Evolutionary conservation across 2,329 filamentous ascomycete species (phyloP).

Genomic region (Furcasterigmium furcatum): DNA sequence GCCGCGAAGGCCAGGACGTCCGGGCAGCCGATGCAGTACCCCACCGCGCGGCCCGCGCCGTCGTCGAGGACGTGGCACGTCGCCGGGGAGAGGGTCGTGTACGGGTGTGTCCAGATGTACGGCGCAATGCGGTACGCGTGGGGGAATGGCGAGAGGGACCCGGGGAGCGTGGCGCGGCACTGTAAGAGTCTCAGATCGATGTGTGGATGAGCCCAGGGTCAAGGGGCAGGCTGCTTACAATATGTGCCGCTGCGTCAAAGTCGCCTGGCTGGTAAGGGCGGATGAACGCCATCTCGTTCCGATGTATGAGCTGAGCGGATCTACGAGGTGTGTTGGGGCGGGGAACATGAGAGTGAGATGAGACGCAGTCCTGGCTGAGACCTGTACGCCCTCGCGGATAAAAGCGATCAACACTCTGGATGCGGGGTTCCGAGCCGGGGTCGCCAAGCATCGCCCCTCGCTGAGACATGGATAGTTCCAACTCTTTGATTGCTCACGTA

Average conservation of each 20-base stretch:
- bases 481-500: constrained; percentile 1
- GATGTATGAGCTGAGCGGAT: not conserved
- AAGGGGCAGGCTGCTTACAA: constrained; percentile 25
- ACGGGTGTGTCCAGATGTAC: constrained; percentile 50
- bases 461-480: too few species aligned
- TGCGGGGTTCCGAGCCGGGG: too few species aligned
- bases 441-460: too few species aligned
- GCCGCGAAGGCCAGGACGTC: constrained; percentile 35
- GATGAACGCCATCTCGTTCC: constrained; percentile 43
- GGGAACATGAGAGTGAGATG: too few species aligned
- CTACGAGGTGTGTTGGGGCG: too few species aligned
- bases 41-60: constrained; percentile 37
- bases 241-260: constrained; percentile 35
- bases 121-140: constrained; percentile 33
- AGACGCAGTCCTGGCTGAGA: too few species aligned
- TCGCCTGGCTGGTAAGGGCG: constrained; percentile 33
- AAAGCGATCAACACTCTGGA: too few species aligned
- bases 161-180: constrained; percentile 46
- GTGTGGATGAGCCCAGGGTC: not conserved
- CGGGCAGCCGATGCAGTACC: constrained; percentile 46
- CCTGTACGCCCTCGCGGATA: too few species aligned
- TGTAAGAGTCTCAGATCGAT: constrained; percentile 17
- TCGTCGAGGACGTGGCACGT: constrained; percentile 48
- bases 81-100: constrained; percentile 39
- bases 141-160: constrained; percentile 31